phyloP scores from a whole-genome alignment of 306 rosid genomes.

The Chamaecrista fasciculata region DNA sequence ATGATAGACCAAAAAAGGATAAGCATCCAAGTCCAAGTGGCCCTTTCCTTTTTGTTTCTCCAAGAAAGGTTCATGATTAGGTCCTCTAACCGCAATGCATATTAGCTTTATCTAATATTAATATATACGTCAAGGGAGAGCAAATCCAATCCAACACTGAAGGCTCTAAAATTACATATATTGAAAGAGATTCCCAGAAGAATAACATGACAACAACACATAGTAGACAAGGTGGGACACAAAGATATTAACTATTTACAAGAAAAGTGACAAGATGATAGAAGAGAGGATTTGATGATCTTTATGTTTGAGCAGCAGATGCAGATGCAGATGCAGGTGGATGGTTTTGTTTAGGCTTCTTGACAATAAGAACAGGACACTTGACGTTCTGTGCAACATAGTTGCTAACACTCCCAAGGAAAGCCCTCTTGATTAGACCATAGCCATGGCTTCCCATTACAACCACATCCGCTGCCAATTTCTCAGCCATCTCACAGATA shows the following conservation, averaged over 20 bases:
- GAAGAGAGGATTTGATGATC: too few relatives aligned
- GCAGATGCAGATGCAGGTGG: too few relatives aligned
- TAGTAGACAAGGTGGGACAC: neutral
- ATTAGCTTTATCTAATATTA: neutral
- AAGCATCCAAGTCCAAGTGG: neutral
- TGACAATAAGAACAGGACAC: slow-evolving; percentile 81
- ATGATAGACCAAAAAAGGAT: neutral
- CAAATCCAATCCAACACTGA: neutral
- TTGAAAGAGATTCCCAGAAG: neutral
- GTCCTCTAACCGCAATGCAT: neutral
- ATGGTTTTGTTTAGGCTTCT: slow-evolving; percentile 61
- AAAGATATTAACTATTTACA: neutral
- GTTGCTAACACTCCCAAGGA: slow-evolving; percentile 93
- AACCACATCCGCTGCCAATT: slow-evolving; percentile 52
- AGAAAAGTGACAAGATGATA: neutral
- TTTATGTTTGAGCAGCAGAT: too few relatives aligned
- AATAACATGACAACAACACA: too few relatives aligned
- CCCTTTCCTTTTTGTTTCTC: neutral
- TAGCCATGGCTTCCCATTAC: slow-evolving; percentile 90
- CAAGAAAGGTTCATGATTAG: neutral
- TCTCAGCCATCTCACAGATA: slow-evolving; percentile 65
- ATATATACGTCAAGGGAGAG: too few relatives aligned
- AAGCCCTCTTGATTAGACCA: slow-evolving; percentile 85
- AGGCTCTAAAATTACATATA: neutral
- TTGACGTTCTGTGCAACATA: slow-evolving; percentile 75